Conservation (phyloP, 768 basidiomycete genomes). For the Leccinum subtestaceum region DNA sequence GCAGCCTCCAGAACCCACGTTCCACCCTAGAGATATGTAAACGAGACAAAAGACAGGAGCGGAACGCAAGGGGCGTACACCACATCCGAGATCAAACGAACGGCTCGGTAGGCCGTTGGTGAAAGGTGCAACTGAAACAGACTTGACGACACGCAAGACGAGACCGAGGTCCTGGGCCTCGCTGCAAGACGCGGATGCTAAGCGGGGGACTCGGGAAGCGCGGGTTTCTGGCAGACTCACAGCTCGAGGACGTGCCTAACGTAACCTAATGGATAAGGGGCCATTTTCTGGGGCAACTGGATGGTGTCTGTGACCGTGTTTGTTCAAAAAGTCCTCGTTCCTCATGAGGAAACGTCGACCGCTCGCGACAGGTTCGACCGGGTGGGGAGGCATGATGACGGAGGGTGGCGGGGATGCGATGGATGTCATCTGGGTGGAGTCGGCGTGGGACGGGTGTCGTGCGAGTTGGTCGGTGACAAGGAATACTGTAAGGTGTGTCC, state of each 20-base stretch:
- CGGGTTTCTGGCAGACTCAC: slow-evolving; percentile 40
- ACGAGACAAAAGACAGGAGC: neutral
- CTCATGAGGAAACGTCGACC: slow-evolving; percentile 34
- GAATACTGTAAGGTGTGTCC: neutral
- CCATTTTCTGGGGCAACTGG: slow-evolving; percentile 68
- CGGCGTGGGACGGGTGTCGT: slow-evolving; percentile 10
- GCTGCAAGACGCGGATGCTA: neutral
- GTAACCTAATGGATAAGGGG: slow-evolving; percentile 76
- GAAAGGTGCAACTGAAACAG: slow-evolving; percentile 61
- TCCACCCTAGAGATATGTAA: slow-evolving; percentile 44
- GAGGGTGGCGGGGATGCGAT: slow-evolving; percentile 19
- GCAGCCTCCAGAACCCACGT: slow-evolving; percentile 74
- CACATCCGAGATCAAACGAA: slow-evolving; percentile 70
- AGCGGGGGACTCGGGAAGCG: neutral
- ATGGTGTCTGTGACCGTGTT: slow-evolving; percentile 65
- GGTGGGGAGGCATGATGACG: slow-evolving; percentile 20
- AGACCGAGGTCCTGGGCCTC: slow-evolving; percentile 53
- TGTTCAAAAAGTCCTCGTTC: slow-evolving; percentile 56
- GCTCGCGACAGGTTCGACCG: slow-evolving; percentile 19
- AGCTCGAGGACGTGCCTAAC: slow-evolving; percentile 64
- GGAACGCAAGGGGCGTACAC: slow-evolving; percentile 43
- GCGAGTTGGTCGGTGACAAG: slow-evolving; percentile 4
- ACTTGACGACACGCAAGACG: slow-evolving; percentile 44
- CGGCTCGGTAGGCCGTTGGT: slow-evolving; percentile 46
- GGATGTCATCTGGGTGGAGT: neutral